Evolutionary conservation across 139 green algal genomes (phyloP).

Genomic region (Nannochloris sp.): DNA sequence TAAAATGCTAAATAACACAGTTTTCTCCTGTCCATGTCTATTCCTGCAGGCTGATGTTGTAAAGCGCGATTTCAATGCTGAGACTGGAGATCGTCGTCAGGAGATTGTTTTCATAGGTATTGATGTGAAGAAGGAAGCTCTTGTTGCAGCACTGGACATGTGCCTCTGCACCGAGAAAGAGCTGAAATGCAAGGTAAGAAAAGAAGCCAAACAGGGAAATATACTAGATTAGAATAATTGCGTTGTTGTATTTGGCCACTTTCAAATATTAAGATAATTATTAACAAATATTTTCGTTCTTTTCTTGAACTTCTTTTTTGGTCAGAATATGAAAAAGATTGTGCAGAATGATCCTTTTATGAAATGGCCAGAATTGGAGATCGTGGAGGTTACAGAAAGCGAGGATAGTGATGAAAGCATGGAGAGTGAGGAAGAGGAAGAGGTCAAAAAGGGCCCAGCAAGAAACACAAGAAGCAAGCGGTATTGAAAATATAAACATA

Average conservation of each 20-base stretch:
- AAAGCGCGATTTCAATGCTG: slow-evolving; percentile 32
- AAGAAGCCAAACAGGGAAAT: not conserved
- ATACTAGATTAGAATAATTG: not conserved
- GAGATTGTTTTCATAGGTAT: slow-evolving; percentile 79
- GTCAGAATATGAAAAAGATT: not conserved
- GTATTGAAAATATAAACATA: too few species aligned
- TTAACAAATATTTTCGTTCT: not conserved
- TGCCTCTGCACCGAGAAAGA: slow-evolving; percentile 40
- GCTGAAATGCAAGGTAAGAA: not conserved
- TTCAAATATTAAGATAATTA: not conserved
- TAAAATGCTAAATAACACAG: not conserved
- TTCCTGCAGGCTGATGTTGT: slow-evolving; percentile 25
- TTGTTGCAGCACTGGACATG: slow-evolving; percentile 43
- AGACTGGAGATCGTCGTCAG: slow-evolving; percentile 40
- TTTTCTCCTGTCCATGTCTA: too few species aligned
- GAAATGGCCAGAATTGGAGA: slow-evolving; percentile 13
- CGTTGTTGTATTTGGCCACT: not conserved
- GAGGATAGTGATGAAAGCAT: not conserved
- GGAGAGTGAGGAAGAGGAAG: not conserved
- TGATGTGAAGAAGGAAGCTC: slow-evolving; percentile 41
- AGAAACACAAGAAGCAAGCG: too few species aligned
- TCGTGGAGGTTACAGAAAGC: slow-evolving; percentile 13
- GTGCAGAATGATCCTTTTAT: slow-evolving; percentile 1
- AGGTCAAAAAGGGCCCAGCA: not conserved
- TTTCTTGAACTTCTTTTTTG: slow-evolving; percentile 1